These are phyloP conservation scores for Leccinellum albellum DNA, from an alignment of 768 basidiomycete genomes.

Conservation along the genomic window DNA sequence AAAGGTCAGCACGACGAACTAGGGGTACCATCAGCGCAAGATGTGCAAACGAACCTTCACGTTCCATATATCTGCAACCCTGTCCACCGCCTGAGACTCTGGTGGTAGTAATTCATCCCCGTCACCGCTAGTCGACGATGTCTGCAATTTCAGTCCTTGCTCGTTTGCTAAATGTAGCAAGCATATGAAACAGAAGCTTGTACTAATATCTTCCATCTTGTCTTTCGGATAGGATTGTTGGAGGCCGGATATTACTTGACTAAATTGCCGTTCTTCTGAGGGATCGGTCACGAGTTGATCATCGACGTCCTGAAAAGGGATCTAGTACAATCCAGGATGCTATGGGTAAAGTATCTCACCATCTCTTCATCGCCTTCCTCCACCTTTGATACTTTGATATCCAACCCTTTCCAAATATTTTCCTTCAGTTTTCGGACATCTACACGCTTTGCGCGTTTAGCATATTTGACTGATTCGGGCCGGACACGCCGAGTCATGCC, in stretches of 20 bases:
- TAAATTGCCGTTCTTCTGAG: constrained; percentile 64
- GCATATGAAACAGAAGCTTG: constrained; percentile 99
- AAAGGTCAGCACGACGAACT: neutral
- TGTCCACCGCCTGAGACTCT: constrained; percentile 39
- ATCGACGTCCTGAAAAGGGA: constrained; percentile 49
- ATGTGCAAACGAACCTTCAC: constrained; percentile 52
- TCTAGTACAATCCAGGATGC: neutral
- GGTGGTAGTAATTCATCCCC: constrained; percentile 31
- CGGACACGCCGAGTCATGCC: constrained; percentile 70
- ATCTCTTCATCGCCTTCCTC: constrained; percentile 48
- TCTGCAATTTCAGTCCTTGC: constrained; percentile 83
- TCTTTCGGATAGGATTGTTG: constrained; percentile 82
- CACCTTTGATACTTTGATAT: constrained; percentile 54
- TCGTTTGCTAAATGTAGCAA: constrained; percentile 95
- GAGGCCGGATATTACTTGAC: constrained; percentile 77
- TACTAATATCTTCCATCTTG: constrained; percentile 97
- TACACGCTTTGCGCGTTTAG: constrained; percentile 92
- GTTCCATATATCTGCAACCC: constrained; percentile 71
- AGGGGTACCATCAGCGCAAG: neutral
- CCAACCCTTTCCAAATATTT: constrained; percentile 92
- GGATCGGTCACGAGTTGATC: constrained; percentile 54
- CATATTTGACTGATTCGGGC: constrained; percentile 89
- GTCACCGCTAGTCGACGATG: constrained; percentile 36
- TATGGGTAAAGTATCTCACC: constrained; percentile 37
- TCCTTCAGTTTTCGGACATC: constrained; percentile 97